Percentiles rank a stretch among this genome's conserved stretches.
These are phyloP conservation scores for Puccinia novopanici DNA, from an alignment of 1,284 basidiomycete genomes.

Conservation along the genomic window DNA sequence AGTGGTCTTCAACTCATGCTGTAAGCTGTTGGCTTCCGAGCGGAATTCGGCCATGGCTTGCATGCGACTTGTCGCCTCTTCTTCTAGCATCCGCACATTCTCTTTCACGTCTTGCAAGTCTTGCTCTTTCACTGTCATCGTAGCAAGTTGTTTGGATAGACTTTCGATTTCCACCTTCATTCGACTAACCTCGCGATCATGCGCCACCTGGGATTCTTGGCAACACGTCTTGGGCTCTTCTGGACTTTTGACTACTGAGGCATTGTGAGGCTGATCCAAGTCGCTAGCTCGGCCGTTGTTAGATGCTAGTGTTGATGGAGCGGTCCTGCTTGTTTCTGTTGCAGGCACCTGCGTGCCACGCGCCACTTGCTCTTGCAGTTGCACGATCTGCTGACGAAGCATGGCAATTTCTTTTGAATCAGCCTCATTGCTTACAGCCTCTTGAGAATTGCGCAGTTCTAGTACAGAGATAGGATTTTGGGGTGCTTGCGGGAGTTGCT, in stretches of 20 bases:
- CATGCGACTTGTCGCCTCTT: slow-evolving; percentile 16
- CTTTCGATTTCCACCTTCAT: slow-evolving; percentile 26
- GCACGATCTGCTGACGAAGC: neutral
- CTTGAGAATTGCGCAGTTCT: neutral
- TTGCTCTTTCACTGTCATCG: slow-evolving; percentile 15
- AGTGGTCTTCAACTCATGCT: slow-evolving; percentile 14
- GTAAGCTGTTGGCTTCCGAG: slow-evolving; percentile 7
- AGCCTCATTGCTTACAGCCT: neutral
- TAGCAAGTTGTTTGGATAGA: slow-evolving; percentile 3
- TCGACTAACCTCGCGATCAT: slow-evolving; percentile 1
- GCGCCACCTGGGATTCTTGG: slow-evolving; percentile 10
- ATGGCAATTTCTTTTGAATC: slow-evolving; percentile 7
- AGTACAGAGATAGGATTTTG: slow-evolving; percentile 2
- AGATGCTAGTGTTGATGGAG: neutral
- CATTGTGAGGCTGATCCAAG: neutral
- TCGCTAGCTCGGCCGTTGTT: neutral
- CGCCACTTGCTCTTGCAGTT: neutral
- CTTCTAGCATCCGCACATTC: slow-evolving; percentile 20
- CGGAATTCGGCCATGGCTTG: slow-evolving; percentile 21
- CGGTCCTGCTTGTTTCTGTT: neutral
- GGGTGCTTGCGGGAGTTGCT: neutral
- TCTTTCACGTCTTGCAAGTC: slow-evolving; percentile 15
- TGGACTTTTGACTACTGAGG: neutral
- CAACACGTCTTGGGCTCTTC: neutral
- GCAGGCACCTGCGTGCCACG: neutral